Base-by-base conservation (phyloP, 2,329 filamentous ascomycete genomes). In the Amylocarpus encephaloides region DNA sequence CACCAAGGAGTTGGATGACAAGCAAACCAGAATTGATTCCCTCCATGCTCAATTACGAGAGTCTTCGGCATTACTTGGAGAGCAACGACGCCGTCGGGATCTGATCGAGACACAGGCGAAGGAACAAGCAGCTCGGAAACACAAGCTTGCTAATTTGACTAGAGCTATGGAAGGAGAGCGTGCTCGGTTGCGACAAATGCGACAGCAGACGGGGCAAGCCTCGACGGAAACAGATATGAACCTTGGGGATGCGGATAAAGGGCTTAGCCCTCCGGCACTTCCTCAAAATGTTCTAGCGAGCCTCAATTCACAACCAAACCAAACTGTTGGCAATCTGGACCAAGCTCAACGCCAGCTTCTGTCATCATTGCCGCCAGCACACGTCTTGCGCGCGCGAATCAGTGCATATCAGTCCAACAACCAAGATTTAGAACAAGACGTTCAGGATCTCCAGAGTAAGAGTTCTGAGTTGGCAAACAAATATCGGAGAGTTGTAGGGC, bases 401-500 rank as follows among this genome's bases (percentile, higher is more conserved):
- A 77, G 80, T 36, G 86, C 87, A 2, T 85, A 95, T 53, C 76
- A 79, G 49, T 71, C 73, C 11, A 83, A 89, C 42, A 88, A 89
- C 40, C 74, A 78, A 38, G 73, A 77, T 15, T 80, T 93, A 11
- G 73, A 80, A 47, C 79, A 80, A 45, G 80, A 85, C 59, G 83
- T 89, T 1, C 77, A 79, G 15, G 78, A 78, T 5, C 76, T 98
- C 7, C 85, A 88, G 65, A 83, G 85, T 29, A 83, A 87, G 52
- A 92, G 88, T 60, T 84, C 83, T 4, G 90, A 95, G 48, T 76
- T 95, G 3, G 92, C 95, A 63, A 76, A 85, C 58, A 89, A 93
- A 68, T 96, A 96, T 66, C 80, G 90, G 22, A 86, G 85, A 58
- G 88, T 97, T 29, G 89, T 98, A 19, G 83, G 86, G 48, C 73